Conservation (phyloP, 1,284 basidiomycete species). For the Sanguinoderma infundibulare region DNA sequence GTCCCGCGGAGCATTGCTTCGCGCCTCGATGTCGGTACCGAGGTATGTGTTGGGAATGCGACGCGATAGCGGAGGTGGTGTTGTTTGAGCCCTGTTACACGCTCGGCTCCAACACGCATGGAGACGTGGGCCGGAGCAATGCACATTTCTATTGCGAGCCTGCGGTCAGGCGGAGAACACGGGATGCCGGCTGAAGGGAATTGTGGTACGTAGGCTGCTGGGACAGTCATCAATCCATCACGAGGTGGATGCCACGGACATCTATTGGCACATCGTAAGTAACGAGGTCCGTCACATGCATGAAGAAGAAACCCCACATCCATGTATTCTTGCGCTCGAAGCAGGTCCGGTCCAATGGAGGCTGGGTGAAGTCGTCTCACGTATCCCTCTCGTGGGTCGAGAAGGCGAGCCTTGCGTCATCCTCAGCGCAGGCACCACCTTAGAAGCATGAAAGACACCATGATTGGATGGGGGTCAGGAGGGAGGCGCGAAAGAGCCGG, state of each 20-base stretch:
- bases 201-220: not conserved
- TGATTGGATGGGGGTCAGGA: not conserved
- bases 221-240: not conserved
- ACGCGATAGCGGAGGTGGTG: not conserved
- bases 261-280: not conserved
- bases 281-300: not conserved
- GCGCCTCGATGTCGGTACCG: not conserved
- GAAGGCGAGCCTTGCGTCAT: not conserved
- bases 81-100: not conserved
- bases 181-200: not conserved
- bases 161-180: not conserved
- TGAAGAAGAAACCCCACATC: not conserved
- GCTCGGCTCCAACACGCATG: not conserved
- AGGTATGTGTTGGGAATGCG: not conserved
- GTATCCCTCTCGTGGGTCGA: not conserved
- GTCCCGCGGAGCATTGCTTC: not conserved
- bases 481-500: not conserved
- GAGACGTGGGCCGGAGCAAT: not conserved
- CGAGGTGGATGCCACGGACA: not conserved
- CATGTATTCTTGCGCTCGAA: not conserved
- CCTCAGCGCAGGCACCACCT: not conserved
- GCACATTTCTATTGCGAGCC: not conserved
- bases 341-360: not conserved
- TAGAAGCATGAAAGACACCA: not conserved
- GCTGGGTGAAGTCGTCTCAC: not conserved